Conservation (phyloP, 306 rosid genomes). For the Hippophae tibetana region DNA sequence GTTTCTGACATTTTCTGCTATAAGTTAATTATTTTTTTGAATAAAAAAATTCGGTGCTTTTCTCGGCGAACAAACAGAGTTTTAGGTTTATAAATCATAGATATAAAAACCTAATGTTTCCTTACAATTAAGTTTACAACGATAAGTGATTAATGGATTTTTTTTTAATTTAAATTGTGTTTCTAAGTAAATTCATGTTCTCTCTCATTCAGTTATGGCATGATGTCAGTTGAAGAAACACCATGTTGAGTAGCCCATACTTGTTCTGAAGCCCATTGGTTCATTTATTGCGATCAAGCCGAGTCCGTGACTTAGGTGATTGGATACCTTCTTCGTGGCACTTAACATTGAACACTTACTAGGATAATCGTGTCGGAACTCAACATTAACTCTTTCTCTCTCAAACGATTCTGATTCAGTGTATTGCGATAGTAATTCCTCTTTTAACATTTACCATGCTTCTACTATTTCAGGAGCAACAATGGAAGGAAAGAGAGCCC, state of each 20-base stretch:
- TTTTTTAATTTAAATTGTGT: not conserved
- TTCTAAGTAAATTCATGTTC: not conserved
- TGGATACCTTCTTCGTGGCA: conserved; percentile 19
- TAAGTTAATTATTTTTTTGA: not conserved
- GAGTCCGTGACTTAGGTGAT: conserved; percentile 32
- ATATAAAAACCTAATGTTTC: not conserved
- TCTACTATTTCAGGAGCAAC: no score
- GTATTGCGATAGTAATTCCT: not conserved
- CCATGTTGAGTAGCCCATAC: conserved; percentile 4
- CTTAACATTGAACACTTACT: conserved; percentile 20
- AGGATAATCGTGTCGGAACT: conserved; percentile 24
- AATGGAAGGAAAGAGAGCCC: no score
- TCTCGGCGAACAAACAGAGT: conserved; percentile 11
- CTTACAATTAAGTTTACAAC: not conserved
- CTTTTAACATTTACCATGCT: no score
- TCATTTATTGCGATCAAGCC: conserved; percentile 33
- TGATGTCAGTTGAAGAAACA: conserved; percentile 9
- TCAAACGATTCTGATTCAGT: not conserved
- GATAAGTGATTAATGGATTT: not conserved
- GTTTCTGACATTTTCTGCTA: not conserved
- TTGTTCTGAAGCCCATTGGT: conserved; percentile 24
- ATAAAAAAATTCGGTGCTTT: conserved; percentile 9
- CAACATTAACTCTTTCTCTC: conserved; percentile 8
- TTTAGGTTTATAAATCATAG: not conserved
- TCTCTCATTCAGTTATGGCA: conserved; percentile 8